These are phyloP conservation scores for Oidium heveae DNA, from an alignment of 2,329 filamentous ascomycete genomes.

Conservation along the genomic window DNA sequence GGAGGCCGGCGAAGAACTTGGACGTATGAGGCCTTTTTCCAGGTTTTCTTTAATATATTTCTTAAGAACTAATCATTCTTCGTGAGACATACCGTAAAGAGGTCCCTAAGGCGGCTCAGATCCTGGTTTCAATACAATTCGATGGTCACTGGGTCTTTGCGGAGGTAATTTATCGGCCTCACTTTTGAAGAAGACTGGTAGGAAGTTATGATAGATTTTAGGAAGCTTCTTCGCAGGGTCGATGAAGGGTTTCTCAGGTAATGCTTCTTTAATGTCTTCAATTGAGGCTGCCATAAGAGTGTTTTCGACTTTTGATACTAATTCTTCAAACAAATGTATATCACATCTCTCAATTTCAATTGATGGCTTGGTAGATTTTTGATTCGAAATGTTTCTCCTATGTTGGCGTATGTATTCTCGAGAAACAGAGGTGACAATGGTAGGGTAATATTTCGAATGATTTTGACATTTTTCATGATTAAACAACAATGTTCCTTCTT, in stretches of 20 bases:
- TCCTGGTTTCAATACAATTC: too few species aligned
- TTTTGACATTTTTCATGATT: neutral
- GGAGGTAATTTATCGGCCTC: neutral
- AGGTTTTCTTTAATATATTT: constrained; percentile 1
- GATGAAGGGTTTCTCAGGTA: neutral
- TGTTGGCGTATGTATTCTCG: neutral
- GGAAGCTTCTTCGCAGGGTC: neutral
- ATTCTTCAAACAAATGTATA: neutral
- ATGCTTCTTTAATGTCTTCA: neutral
- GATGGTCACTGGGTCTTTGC: neutral
- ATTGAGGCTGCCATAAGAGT: neutral
- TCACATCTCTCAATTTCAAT: neutral
- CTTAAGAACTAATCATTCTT: too few species aligned
- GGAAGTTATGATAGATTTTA: neutral
- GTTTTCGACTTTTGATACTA: neutral
- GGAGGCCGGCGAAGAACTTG: neutral
- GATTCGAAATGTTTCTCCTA: neutral
- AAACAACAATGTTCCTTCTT: neutral
- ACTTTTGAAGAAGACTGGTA: neutral
- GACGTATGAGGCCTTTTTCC: constrained; percentile 1
- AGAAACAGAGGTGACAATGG: neutral
- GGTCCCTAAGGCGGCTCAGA: too few species aligned
- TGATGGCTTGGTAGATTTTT: neutral
- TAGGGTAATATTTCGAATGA: neutral
- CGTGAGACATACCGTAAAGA: too few species aligned